Evolutionary conservation across 495 filamentous ascomycete species (phyloP).

Genomic region (Talaromyces liani): DNA sequence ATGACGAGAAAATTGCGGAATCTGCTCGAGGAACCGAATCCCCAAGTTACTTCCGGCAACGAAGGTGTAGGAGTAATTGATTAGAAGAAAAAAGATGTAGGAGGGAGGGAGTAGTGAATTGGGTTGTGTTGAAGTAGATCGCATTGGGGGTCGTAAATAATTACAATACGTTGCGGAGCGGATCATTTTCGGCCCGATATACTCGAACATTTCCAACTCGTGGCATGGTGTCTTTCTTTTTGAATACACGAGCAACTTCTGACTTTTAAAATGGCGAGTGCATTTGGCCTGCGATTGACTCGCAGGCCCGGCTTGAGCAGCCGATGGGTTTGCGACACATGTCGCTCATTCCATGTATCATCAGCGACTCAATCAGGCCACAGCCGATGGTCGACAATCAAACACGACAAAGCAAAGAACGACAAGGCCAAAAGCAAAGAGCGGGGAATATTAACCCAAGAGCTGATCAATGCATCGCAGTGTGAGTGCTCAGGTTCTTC

Average conservation of each 20-base stretch:
- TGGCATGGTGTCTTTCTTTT: not conserved
- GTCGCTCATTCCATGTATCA: slow-evolving; percentile 45
- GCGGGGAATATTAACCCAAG: slow-evolving; percentile 40
- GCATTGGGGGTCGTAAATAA: slow-evolving; percentile 1
- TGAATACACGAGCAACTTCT: not conserved
- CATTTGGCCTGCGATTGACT: slow-evolving; percentile 8
- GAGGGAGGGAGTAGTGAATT: slow-evolving; percentile 8
- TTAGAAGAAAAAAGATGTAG: slow-evolving; percentile 1
- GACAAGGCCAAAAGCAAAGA: slow-evolving; percentile 53
- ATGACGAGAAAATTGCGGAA: slow-evolving; percentile 7
- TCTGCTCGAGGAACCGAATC: not conserved
- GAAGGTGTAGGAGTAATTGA: slow-evolving; percentile 9
- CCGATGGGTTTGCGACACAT: slow-evolving; percentile 13
- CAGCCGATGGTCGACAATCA: slow-evolving; percentile 91
- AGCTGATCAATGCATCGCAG: slow-evolving; percentile 48
- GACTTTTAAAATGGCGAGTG: not conserved
- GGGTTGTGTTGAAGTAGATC: not conserved
- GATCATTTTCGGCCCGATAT: slow-evolving; percentile 13
- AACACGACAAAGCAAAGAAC: slow-evolving; percentile 81
- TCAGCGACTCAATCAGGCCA: slow-evolving; percentile 57
- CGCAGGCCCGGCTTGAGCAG: slow-evolving; percentile 8
- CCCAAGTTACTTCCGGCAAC: not conserved
- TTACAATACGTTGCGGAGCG: slow-evolving; percentile 5
- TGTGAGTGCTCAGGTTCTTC: slow-evolving; percentile 24
- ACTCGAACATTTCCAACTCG: slow-evolving; percentile 8